These are phyloP conservation scores for Colletotrichum tanaceti DNA, from an alignment of 2,329 filamentous ascomycete species.

Conservation along the genomic window DNA sequence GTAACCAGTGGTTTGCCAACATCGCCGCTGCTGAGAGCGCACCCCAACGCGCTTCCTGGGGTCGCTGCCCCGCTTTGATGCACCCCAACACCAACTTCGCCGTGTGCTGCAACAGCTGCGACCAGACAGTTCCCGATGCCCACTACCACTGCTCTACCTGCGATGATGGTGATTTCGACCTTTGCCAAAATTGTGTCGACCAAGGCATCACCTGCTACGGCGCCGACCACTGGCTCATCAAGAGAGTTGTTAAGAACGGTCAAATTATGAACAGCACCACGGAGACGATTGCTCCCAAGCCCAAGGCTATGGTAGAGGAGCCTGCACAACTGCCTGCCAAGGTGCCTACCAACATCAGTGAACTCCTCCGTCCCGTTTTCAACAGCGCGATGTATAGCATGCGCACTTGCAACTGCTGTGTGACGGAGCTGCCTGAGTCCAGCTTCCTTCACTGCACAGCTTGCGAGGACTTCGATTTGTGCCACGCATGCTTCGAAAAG, in stretches of 20 bases:
- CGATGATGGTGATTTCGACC: slow-evolving; percentile 92
- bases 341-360: slow-evolving; percentile 34
- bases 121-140: slow-evolving; percentile 78
- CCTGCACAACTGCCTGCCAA: slow-evolving; percentile 41
- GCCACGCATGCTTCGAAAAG: slow-evolving; percentile 80
- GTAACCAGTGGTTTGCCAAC: slow-evolving; percentile 50
- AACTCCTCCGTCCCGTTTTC: slow-evolving; percentile 32
- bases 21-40: slow-evolving; percentile 22
- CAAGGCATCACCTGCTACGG: slow-evolving; percentile 81
- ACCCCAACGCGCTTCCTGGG: slow-evolving; percentile 21
- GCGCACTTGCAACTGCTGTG: slow-evolving; percentile 77
- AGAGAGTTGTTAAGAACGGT: slow-evolving; percentile 83
- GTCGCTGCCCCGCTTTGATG: slow-evolving; percentile 33
- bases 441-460: slow-evolving; percentile 86
- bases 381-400: slow-evolving; percentile 49
- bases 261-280: slow-evolving; percentile 87
- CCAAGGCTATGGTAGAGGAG: slow-evolving; percentile 50
- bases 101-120: slow-evolving; percentile 95
- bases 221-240: slow-evolving; percentile 91
- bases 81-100: slow-evolving; percentile 68
- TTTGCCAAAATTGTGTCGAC: slow-evolving; percentile 84
- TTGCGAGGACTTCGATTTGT: slow-evolving; percentile 94
- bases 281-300: slow-evolving; percentile 78
- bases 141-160: slow-evolving; percentile 97
- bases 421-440: slow-evolving; percentile 76